These are phyloP conservation scores for Geotrichum candidum DNA, from an alignment of 1,139 yeast genomes.

Conservation along the genomic window DNA sequence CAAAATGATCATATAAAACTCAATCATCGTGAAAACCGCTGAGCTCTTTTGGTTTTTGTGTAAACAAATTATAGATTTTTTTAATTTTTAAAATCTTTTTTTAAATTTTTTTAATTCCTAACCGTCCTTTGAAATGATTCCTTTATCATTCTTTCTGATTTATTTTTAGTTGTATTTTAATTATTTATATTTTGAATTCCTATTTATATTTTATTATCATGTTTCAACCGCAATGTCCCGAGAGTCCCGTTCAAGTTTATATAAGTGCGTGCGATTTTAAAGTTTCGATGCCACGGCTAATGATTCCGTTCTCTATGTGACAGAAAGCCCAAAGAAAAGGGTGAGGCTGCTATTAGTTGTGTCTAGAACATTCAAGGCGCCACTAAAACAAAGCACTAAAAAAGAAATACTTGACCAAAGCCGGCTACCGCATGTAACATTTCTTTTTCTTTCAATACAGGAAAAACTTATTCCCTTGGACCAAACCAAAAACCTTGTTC, in stretches of 20 bases:
- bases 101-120: too few relatives aligned
- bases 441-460: background rate
- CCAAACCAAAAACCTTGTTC: background rate
- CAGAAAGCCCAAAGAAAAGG: background rate
- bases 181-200: too few relatives aligned
- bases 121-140: too few relatives aligned
- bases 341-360: background rate
- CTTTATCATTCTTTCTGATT: background rate
- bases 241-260: background rate
- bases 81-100: too few relatives aligned
- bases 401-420: background rate
- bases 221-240: background rate
- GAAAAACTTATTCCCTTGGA: background rate
- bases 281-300: background rate
- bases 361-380: background rate
- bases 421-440: background rate
- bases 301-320: background rate
- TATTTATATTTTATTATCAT: too few relatives aligned
- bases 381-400: background rate
- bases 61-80: too few relatives aligned
- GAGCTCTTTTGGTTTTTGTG: background rate
- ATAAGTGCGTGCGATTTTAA: background rate
- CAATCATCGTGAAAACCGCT: background rate
- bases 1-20: too few relatives aligned
- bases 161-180: background rate